Evolutionary conservation across 176 grass and related monocot genomes (phyloP), one percentile per base, ranked within the genome.

Genomic region (Lolium perenne): DNA sequence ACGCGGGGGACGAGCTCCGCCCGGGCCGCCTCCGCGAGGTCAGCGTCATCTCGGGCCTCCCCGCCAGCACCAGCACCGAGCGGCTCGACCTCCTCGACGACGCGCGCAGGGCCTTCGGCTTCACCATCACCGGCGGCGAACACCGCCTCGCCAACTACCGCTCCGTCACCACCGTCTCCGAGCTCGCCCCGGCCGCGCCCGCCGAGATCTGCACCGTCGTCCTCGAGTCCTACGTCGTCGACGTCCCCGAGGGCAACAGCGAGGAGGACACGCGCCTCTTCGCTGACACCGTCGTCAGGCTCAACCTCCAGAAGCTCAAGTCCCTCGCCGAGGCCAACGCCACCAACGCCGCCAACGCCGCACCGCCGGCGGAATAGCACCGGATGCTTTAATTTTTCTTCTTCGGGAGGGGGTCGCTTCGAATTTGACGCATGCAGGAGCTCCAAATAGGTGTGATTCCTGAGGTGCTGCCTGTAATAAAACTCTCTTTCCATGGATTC

Each of bases 271-370:
- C 96, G 5, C 88, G 93, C 89, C 91, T 98, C 69, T 98, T 98
- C 90, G 96, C 96, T 18, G 96, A 98, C 85, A 98, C 96, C 50
- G 86, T 95, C 78, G 60, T 98, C 83, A 92, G 86, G 87, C 94
- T 98, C 91, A 98, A 98, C 90, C 96, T 98, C 88, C 96, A 98
- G 84, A 98, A 95, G 91, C 96, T 98, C 90, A 95, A 95, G 67
- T 94, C 90, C 72, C 43, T 98, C 35, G 90, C 96, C 58, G 96
- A 94, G 90, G 86, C 91, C 70, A 89, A 85, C 70, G 87, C 91
- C 70, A 85, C 63, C 56, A 74, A 87, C 8, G 81, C 88, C 13
- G 83, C 62, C 13, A 50, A 22, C 50, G 49, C 79, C 17, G 21
- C 83, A 10, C 54, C 71, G 77, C 14, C 76, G 21, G 70, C 69